Evolutionary conservation across 2,329 filamentous ascomycete species (phyloP), one percentile per base, ranked within the genome.

Genomic region (Microcera coccophila): DNA sequence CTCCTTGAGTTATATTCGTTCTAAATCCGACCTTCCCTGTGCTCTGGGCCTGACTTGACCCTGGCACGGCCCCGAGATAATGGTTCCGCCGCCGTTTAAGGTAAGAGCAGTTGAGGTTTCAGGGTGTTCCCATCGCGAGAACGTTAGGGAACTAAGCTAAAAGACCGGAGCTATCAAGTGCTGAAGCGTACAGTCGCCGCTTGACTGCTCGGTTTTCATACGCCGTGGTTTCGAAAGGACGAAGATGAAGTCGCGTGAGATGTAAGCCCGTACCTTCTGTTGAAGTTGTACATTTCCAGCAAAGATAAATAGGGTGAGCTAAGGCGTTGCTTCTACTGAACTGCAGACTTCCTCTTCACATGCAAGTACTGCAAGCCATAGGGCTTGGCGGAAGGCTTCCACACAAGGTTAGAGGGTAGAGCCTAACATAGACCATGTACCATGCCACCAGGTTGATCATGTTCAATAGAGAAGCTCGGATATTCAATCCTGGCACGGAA

Each of bases 321-420:
- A n/a, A n/a, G n/a, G n/a, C n/a, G n/a, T n/a, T n/a, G n/a, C n/a
- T n/a, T n/a, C n/a, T n/a, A n/a, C n/a, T n/a, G n/a, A n/a, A n/a
- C n/a, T n/a, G n/a, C n/a, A n/a, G n/a, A n/a, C n/a, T n/a, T n/a
- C n/a, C n/a, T 45, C 46, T 57, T 57, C 50, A 58, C 54, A 57
- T 57, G 54, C 58, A 54, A 57, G 54, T 45, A n/a, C n/a, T 36
- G 53, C 7, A n/a, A 32, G 15, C 29, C 29, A 32, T 57, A 57
- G 52, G 52, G 47, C 46, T 50, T 38, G 54, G 46, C 36, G 38
- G 38, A 54, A 49, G 39, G 44, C 44, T 39, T 47, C 50, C 54
- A 56, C n/a, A n/a, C n/a, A n/a, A n/a, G n/a, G n/a, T n/a, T n/a
- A n/a, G 15, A 7, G 22, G 22, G 58, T 57, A 42, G 49, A 49